Percentiles rank a stretch among this genome's conserved stretches.
Evolutionary conservation across 768 basidiomycete species (phyloP).

Genomic region (Chalciporus pseudorubinellus): DNA sequence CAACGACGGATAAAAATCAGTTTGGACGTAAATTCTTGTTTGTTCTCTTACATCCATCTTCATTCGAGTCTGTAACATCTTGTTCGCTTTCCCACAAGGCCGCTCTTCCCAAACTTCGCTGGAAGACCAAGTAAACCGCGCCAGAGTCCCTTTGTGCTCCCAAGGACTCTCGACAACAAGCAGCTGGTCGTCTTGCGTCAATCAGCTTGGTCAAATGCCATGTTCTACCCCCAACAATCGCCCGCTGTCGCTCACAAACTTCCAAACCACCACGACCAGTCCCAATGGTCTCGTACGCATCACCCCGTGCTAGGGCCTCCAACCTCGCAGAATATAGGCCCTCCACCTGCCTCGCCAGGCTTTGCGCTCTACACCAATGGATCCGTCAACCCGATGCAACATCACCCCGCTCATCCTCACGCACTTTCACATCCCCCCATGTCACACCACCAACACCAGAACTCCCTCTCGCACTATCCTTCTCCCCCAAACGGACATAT

Average conservation of each 20-base stretch:
- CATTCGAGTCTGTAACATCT: conserved; percentile 12
- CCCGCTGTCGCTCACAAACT: conserved; percentile 79
- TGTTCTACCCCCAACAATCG: conserved; percentile 86
- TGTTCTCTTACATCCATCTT: conserved; percentile 6
- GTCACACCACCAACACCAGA: conserved; percentile 75
- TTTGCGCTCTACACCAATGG: conserved; percentile 78
- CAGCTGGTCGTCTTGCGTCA: conserved; percentile 5
- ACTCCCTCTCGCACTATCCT: conserved; percentile 72
- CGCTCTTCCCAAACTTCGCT: conserved; percentile 2
- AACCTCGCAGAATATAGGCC: conserved; percentile 45
- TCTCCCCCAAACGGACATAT: conserved; percentile 73
- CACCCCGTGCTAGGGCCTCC: conserved; percentile 51
- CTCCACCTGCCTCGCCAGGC: conserved; percentile 69
- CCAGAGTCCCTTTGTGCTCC: conserved; percentile 9
- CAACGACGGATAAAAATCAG: conserved; percentile 14
- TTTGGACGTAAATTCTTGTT: conserved; percentile 17
- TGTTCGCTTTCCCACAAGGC: not conserved
- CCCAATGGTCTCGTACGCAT: conserved; percentile 66
- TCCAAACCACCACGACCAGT: conserved; percentile 71
- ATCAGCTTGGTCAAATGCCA: conserved; percentile 42
- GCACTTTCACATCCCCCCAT: conserved; percentile 47
- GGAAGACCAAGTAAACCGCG: conserved; percentile 5
- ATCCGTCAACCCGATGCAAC: conserved; percentile 57
- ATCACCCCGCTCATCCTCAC: conserved; percentile 57
- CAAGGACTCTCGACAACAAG: conserved; percentile 6